These are phyloP conservation scores for Tephrocybe rancida DNA, from an alignment of 768 basidiomycete genomes.

Conservation along the genomic window DNA sequence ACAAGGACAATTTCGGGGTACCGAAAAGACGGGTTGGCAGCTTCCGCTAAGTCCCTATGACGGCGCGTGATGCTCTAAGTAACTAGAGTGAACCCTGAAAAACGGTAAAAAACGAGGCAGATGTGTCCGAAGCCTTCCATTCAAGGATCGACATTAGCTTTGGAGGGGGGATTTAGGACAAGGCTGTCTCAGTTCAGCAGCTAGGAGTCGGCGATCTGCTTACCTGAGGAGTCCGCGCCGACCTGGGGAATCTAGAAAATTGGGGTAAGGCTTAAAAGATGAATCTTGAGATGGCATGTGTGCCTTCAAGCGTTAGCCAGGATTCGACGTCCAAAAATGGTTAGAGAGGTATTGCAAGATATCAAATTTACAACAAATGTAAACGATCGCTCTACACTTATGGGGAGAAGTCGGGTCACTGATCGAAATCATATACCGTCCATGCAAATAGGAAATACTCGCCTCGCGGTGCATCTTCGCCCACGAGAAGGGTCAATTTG, in stretches of 20 bases:
- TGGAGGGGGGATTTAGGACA: conserved; percentile 17
- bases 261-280: conserved; percentile 32
- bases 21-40: conserved; percentile 42
- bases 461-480: conserved; percentile 10
- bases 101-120: conserved; percentile 22
- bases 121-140: conserved; percentile 18
- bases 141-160: conserved; percentile 21
- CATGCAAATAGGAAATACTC: conserved; percentile 16
- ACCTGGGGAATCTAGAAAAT: conserved; percentile 28
- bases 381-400: conserved; percentile 24
- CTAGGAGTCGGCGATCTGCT: conserved; percentile 28
- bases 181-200: conserved; percentile 16
- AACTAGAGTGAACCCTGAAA: conserved; percentile 39
- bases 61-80: conserved; percentile 30
- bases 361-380: conserved; percentile 26
- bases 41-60: conserved; percentile 39
- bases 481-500: conserved; percentile 14
- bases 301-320: conserved; percentile 43
- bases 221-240: conserved; percentile 41
- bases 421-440: conserved; percentile 18
- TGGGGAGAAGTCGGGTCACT: conserved; percentile 24
- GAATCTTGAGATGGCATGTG: conserved; percentile 42
- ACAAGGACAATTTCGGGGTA: conserved; percentile 36
- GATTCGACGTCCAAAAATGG: conserved; percentile 40
- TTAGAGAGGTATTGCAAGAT: conserved; percentile 31